A percentile compares a stretch with the other conserved stretches of the same genome.
These are phyloP conservation scores for Oenanthe javanica DNA, from an alignment of 140 eudicot genomes.

Conservation along the genomic window DNA sequence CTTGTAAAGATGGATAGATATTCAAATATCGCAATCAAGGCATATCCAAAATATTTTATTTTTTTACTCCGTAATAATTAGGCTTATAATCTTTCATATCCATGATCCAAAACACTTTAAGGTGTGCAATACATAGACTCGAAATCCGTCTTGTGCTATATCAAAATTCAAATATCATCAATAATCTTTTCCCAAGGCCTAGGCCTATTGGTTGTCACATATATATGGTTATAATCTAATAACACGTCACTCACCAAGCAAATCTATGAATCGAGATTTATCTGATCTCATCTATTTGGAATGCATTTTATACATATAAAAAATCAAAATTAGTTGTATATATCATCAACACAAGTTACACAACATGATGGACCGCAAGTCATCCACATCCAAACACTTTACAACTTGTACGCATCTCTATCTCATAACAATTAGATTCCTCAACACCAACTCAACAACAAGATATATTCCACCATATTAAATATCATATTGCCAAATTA, in stretches of 20 bases:
- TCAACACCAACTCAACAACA: background rate
- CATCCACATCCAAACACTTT: constrained; percentile 6
- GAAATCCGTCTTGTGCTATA: no score
- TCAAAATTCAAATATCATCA: no score
- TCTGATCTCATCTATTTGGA: background rate
- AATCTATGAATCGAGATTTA: background rate
- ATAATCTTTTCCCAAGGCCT: no score
- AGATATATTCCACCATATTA: background rate
- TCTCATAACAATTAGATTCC: constrained; percentile 3
- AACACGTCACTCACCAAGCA: background rate
- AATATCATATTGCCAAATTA: no score
- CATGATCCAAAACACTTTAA: no score
- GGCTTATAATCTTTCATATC: no score
- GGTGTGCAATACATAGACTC: no score
- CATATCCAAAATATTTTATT: no score
- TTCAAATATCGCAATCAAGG: no score
- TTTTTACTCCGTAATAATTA: no score
- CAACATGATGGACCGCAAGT: background rate
- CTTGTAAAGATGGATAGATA: no score
- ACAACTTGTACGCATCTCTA: background rate
- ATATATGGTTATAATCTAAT: background rate
- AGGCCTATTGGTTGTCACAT: no score
- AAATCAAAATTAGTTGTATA: background rate
- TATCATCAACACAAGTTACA: background rate
- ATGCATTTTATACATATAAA: background rate